Evolutionary conservation across 441 rosid genomes (phyloP).

Genomic region (Geranium incanum): DNA sequence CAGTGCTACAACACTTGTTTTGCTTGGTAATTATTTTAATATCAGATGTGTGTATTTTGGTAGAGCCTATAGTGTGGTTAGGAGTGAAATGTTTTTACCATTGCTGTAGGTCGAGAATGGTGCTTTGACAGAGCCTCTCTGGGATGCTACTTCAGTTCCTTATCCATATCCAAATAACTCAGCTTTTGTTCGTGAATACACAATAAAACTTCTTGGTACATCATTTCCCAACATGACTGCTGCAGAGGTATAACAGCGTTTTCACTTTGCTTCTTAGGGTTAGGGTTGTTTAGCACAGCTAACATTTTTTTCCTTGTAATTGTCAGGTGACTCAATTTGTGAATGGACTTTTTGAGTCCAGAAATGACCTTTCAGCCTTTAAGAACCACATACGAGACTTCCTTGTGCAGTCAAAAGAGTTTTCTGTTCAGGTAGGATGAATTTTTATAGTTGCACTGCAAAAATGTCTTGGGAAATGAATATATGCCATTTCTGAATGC

Average conservation of each 20-base stretch:
- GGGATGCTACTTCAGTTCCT: constrained; percentile 74
- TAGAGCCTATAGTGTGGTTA: background rate
- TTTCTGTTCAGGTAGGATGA: constrained; percentile 67
- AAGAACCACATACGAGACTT: constrained; percentile 91
- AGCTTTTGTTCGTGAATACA: constrained; percentile 76
- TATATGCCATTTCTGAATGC: no score
- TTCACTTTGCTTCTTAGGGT: background rate
- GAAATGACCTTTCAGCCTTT: constrained; percentile 66
- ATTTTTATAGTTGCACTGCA: background rate
- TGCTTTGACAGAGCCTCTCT: constrained; percentile 76
- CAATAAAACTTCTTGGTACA: constrained; percentile 82
- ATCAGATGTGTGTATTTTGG: background rate
- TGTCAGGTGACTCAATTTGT: constrained; percentile 85
- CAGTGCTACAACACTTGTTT: constrained; percentile 80
- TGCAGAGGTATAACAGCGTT: constrained; percentile 50
- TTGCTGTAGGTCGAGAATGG: constrained; percentile 73
- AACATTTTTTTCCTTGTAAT: background rate
- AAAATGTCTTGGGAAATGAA: no score
- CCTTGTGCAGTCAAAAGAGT: constrained; percentile 86
- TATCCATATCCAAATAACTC: constrained; percentile 70
- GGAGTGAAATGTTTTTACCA: background rate
- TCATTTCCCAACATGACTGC: constrained; percentile 98
- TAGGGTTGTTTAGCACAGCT: no score
- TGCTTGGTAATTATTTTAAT: constrained; percentile 17
- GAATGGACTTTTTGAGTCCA: constrained; percentile 73